Percentiles rank a stretch among this genome's conserved stretches.
Conservation (phyloP, 2,329 filamentous ascomycete species). For the Fusarium paranaense region DNA sequence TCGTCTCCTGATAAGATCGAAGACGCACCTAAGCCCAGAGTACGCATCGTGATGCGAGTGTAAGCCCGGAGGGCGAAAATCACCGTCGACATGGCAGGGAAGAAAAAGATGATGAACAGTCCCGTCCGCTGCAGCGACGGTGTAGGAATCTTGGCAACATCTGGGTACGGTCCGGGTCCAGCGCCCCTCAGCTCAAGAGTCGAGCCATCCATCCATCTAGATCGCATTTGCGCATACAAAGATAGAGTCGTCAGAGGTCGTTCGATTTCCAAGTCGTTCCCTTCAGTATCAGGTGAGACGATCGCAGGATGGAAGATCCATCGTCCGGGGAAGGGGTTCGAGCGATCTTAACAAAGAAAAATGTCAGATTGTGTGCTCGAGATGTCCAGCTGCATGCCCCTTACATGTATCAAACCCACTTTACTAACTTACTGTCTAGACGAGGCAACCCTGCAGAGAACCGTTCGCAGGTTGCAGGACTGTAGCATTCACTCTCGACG, state of each 20-base stretch:
- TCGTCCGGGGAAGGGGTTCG: neutral
- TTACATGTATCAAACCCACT: neutral
- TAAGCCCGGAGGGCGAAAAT: slow-evolving; percentile 42
- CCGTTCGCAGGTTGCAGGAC: neutral
- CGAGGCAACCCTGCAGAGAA: neutral
- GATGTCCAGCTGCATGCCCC: neutral
- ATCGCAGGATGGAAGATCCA: neutral
- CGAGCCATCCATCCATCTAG: neutral
- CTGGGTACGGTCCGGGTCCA: slow-evolving; percentile 24
- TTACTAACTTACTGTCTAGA: neutral
- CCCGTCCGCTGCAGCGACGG: slow-evolving; percentile 47
- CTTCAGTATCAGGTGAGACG: neutral
- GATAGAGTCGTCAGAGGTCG: neutral
- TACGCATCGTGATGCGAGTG: slow-evolving; percentile 44
- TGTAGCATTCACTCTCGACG: neutral
- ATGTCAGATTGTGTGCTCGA: neutral
- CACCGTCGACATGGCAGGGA: slow-evolving; percentile 46
- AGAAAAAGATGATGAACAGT: slow-evolving; percentile 48
- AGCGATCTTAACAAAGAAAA: neutral
- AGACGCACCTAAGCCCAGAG: slow-evolving; percentile 39
- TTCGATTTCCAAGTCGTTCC: neutral
- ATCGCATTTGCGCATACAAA: neutral
- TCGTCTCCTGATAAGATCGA: slow-evolving; percentile 16
- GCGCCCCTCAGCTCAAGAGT: neutral
- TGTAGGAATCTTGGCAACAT: slow-evolving; percentile 47